These are phyloP conservation scores for Neurospora sp. DNA, from an alignment of 495 filamentous ascomycete genomes.

Conservation along the genomic window DNA sequence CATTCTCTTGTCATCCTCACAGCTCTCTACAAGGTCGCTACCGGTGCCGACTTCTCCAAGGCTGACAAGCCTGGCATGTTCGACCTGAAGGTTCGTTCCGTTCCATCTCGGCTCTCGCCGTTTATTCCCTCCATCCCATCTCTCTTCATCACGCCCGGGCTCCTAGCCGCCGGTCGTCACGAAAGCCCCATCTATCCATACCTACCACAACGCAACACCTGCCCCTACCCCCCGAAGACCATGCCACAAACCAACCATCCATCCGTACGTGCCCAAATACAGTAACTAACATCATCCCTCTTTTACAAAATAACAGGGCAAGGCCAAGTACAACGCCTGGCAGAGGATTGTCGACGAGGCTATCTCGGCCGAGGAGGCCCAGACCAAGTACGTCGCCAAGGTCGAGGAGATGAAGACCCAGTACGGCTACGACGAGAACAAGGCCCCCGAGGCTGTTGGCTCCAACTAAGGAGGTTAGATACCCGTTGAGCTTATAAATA, in stretches of 20 bases:
- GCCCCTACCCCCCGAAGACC: too few relatives aligned
- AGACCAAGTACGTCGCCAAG: conserved; percentile 64
- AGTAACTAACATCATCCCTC: background rate
- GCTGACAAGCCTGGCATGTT: conserved; percentile 39
- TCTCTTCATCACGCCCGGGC: background rate
- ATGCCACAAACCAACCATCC: too few relatives aligned
- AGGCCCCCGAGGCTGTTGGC: conserved; percentile 45
- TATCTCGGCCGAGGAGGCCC: conserved; percentile 49
- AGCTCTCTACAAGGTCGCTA: conserved; percentile 46
- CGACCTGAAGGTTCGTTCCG: conserved; percentile 45
- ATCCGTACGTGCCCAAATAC: background rate
- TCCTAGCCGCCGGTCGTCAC: background rate
- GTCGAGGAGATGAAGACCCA: conserved; percentile 59
- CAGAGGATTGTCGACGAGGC: conserved; percentile 49
- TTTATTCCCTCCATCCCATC: background rate
- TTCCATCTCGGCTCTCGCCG: background rate
- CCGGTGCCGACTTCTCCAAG: conserved; percentile 35
- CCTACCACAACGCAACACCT: too few relatives aligned
- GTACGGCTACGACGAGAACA: conserved; percentile 50
- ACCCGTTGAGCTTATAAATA: background rate
- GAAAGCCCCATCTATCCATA: background rate
- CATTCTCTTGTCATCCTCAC: background rate
- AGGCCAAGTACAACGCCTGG: conserved; percentile 73
- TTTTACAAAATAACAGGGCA: conserved; percentile 44
- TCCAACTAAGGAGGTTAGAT: conserved; percentile 1